Percentiles rank a stretch among this genome's conserved stretches.
These are phyloP conservation scores for Phytophthora hybrid DNA, from an alignment of 352 stramenopile species.

Conservation along the genomic window DNA sequence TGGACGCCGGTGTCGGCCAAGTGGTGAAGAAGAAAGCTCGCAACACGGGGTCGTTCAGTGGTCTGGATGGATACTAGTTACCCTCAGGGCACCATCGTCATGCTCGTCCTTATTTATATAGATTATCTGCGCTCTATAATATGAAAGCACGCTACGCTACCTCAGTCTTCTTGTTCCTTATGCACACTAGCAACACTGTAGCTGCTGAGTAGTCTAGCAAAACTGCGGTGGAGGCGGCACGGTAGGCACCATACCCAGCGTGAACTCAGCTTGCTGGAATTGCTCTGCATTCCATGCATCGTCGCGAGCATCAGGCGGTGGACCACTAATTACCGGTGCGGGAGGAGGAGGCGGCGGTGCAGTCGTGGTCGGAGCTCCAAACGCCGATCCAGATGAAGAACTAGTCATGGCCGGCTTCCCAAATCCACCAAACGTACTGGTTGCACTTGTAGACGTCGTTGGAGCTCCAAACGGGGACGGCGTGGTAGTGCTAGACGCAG, in stretches of 20 bases:
- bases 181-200: not conserved
- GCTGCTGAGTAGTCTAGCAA: conserved; percentile 35
- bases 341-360: conserved; percentile 19
- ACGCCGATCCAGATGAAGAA: conserved; percentile 20
- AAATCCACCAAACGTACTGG: conserved; percentile 27
- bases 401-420: conserved; percentile 12
- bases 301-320: conserved; percentile 48
- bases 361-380: conserved; percentile 17
- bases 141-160: conserved; percentile 22
- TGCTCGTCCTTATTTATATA: conserved; percentile 40
- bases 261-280: conserved; percentile 62
- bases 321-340: conserved; percentile 20
- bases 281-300: conserved; percentile 73
- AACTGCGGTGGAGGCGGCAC: conserved; percentile 64
- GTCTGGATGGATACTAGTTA: conserved; percentile 41
- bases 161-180: not conserved
- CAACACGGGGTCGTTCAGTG: conserved; percentile 35
- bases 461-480: conserved; percentile 34
- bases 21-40: conserved; percentile 62
- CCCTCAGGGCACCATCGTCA: conserved; percentile 6
- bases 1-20: conserved; percentile 57
- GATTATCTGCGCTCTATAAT: conserved; percentile 26
- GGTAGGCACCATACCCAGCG: conserved; percentile 67
- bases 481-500: conserved; percentile 17
- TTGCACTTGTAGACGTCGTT: conserved; percentile 8